Base-by-base conservation (phyloP, 2,329 filamentous ascomycete species). In the Aspergillus fijiensis region DNA sequence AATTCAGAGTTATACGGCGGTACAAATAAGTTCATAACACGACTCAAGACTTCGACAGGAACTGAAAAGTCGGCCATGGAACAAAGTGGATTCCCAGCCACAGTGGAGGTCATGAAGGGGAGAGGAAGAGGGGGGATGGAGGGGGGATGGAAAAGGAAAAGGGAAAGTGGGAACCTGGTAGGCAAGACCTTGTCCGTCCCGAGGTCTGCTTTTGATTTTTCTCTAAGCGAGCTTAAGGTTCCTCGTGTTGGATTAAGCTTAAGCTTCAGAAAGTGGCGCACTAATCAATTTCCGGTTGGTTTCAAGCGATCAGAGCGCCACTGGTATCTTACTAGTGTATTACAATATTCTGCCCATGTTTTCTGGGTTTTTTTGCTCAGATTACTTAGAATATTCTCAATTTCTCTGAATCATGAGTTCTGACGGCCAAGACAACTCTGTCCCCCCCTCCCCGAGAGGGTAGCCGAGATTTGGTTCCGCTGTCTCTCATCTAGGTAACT, bases 181-280 rank as follows among this genome's bases (percentile, higher is more conserved):
- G 35, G 27, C n/a, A 35, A 25, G 23, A 21, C 35, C 27, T 47
- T 47, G 39, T 45, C n/a, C 25, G 21, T 42, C 19, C 33, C 33
- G 33, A 35, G 33, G 16, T 53, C 45, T 47, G 35, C 23, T 54
- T 54, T 35, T 48, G 31, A 35, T 31, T 59, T 33, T 53, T 67
- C 63, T 69, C 67, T 73, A 73, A 73, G 70, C 71, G 69, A 72
- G 71, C 68, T 73, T 72, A 73, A 72, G 70, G 68, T 74, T 73
- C 73, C 74, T 76, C 73, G 74, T 76, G 75, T 77, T 70, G 73
- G 73, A 76, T 77, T 77, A 77, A 77, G 74, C 75, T 77, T 77
- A 77, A 77, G 74, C 73, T 76, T 72, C 71, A 66, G 63, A 65
- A 69, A 72, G 69, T 68, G 63, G 64, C 67, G 68, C 72, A 70